Base-by-base conservation (phyloP, 106 monocot genomes). In the Chionographis japonica region DNA sequence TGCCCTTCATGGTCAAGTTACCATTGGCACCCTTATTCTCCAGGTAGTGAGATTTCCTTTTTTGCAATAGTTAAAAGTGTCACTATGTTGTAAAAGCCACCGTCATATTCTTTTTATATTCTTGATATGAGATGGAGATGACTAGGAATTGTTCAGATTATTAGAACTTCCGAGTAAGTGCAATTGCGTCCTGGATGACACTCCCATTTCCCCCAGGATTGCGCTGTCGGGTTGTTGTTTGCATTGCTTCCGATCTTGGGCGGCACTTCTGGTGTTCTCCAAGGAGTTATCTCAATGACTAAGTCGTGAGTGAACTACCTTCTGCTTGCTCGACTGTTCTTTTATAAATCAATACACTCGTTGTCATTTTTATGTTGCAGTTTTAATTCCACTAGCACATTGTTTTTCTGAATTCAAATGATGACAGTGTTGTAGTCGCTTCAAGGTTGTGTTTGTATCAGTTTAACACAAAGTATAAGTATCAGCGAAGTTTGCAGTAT, bases 191-290 rank as follows among this genome's bases (percentile, higher is more conserved):
- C 11, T 50, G 52, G 6, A 37, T 37, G 42, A 36, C 41, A 67
- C 37, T 40, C 40, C 55, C 6, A 18, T 60, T 71, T 10, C 36
- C 37, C 14, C 50, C 73, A 95, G 95, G 95, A 95, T 76, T 95
- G 95, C 78, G 95, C 95, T 74, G 95, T 95, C 72, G 95, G 95
- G 55, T 80, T 95, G 73, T 74, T 95, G 60, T 95, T 95, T 84
- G 95, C 95, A 38, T 58, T 95, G 58, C 88, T 95, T 72, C 95
- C 95, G n/a, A 73, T 95, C 80, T 81, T 95, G 52, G 82, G 95
- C 68, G 95, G 95, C 9, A 82, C 88, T 53, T 95, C 88, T 71
- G 91, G 95, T 68, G 69, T 88, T 59, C 81, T 92, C 61, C 91
- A 92, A 66, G 95, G 95, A 72, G 77, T 85, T 14, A 82, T 89